Base-by-base conservation (phyloP, 768 basidiomycete genomes). In the Mycena latifolia region DNA sequence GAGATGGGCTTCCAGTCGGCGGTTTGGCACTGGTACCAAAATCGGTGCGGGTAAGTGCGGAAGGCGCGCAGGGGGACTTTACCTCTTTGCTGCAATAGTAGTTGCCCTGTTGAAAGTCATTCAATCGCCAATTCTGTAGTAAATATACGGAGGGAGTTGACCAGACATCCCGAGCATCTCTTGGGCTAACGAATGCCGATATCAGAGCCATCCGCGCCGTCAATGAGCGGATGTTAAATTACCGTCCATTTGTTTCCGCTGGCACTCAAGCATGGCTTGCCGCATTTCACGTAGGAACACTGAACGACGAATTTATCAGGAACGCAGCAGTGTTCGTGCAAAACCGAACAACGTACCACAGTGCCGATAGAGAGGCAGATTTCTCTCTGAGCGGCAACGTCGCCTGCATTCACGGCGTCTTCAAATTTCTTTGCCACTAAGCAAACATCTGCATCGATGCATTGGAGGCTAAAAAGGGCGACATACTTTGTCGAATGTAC, bases 1-100 rank as follows among this genome's bases (percentile, higher is more conserved):
- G 22, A 25, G 35, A 48, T 43, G 55, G 63, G 56, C 67, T 78
- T 80, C 79, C 80, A 81, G 61, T 79, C 66, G 20, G 72, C 70
- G n/a, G 70, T 60, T 64, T 81, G 79, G 63, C 79, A 81, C 79
- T 80, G 48, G 29, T 22, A 43, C 14, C 50, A 24, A 39, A 65
- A 37, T 27, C 51, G 17, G 14, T 31, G 37, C 3, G 9, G 8
- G 9, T 55, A 29, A 1, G 43, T 46, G 66, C 37, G 6, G 2
- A 5, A 17, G 12, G 14, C 6, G 24, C 10, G 15, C 15, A n/a
- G 8, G 15, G 15, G 11, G 25, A 28, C 24, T n/a, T 46, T 50
- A 64, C 63, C 63, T 64, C 48, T 57, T 57, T 57, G 37, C 63
- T 64, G 63, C 63, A 64, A 37, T 64, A 64, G 48, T 57, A 41